These are phyloP conservation scores for Parasitella parasitica DNA, from an alignment of 371 early-diverging fungal species.

Conservation along the genomic window DNA sequence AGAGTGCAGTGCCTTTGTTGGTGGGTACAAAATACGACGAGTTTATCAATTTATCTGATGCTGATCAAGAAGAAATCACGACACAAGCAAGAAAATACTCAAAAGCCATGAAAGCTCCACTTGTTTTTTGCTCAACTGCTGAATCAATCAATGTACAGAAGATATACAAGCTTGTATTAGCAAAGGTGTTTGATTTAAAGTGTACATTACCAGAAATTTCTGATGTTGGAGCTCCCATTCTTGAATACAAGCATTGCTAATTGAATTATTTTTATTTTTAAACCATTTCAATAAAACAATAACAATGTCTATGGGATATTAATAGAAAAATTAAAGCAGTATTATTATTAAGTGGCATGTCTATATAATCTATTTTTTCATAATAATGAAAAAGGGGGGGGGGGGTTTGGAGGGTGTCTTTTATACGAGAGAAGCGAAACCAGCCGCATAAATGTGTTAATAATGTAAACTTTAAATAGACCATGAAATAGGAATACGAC, in stretches of 20 bases:
- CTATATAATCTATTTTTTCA: no score
- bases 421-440: neutral
- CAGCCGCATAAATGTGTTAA: neutral
- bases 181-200: conserved; percentile 91
- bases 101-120: conserved; percentile 91
- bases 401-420: no score
- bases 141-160: conserved; percentile 95
- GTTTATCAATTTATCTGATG: conserved; percentile 77
- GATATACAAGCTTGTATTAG: conserved; percentile 94
- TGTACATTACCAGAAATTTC: conserved; percentile 91
- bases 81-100: conserved; percentile 90
- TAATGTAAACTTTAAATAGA: conserved; percentile 1
- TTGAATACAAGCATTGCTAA: conserved; percentile 67
- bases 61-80: conserved; percentile 92
- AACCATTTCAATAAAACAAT: neutral
- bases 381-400: no score
- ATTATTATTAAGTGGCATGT: neutral
- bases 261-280: neutral
- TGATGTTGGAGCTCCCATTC: conserved; percentile 89
- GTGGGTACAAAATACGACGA: conserved; percentile 98
- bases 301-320: neutral
- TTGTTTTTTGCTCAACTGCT: conserved; percentile 93
- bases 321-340: neutral
- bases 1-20: conserved; percentile 92
- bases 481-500: conserved; percentile 49